phyloP scores from a whole-genome alignment of 805 yeast genomes.

The Teunomyces barrocoloradensis region DNA sequence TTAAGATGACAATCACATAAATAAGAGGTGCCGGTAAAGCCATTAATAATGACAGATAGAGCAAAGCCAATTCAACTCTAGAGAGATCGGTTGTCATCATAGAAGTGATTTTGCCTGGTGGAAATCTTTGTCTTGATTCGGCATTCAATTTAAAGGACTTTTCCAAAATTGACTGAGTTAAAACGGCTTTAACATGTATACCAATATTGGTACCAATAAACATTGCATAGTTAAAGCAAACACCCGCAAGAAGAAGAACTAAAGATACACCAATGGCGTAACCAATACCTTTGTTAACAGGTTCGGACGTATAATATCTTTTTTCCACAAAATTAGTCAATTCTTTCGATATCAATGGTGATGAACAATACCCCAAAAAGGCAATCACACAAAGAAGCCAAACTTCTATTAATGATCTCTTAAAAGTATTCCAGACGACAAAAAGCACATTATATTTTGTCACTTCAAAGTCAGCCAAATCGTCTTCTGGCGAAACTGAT shows the following conservation, averaged over 20 bases:
- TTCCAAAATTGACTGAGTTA: slow-evolving; percentile 12
- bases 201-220: slow-evolving; percentile 13
- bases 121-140: slow-evolving; percentile 10
- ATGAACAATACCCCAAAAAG: neutral
- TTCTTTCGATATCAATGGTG: slow-evolving; percentile 1
- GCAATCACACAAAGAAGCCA: neutral
- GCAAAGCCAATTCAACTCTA: slow-evolving; percentile 13
- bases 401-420: neutral
- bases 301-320: neutral
- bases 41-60: slow-evolving; percentile 9
- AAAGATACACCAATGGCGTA: slow-evolving; percentile 4
- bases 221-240: slow-evolving; percentile 10
- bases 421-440: neutral
- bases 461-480: neutral
- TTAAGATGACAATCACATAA: slow-evolving; percentile 13
- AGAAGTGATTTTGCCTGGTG: slow-evolving; percentile 13
- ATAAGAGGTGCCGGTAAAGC: slow-evolving; percentile 11
- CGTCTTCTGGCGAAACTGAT: neutral
- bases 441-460: neutral
- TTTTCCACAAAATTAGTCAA: slow-evolving; percentile 8
- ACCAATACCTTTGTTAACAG: slow-evolving; percentile 6
- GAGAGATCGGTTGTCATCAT: slow-evolving; percentile 16
- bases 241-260: neutral
- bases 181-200: slow-evolving; percentile 9
- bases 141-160: slow-evolving; percentile 14